Percentiles rank a stretch among this genome's conserved stretches.
Evolutionary conservation across 2,329 filamentous ascomycete species (phyloP).

Genomic region (Fusarium albidum): DNA sequence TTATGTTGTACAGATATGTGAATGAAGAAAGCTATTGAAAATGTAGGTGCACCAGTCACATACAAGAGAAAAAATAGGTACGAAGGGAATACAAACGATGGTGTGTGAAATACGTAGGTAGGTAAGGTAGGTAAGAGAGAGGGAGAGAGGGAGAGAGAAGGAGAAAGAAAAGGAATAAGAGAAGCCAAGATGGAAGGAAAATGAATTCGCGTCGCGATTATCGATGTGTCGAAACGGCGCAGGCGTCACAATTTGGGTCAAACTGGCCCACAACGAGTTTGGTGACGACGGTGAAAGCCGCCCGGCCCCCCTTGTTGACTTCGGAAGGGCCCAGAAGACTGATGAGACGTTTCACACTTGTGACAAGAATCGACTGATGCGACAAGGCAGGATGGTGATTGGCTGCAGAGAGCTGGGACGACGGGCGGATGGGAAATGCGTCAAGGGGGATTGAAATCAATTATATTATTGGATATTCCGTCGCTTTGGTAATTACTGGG

Average conservation of each 20-base stretch:
- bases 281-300: slow-evolving; percentile 35
- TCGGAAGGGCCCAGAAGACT: slow-evolving; percentile 31
- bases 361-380: slow-evolving; percentile 42
- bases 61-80: slow-evolving; percentile 16
- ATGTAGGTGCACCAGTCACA: slow-evolving; percentile 39
- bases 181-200: slow-evolving; percentile 17
- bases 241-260: slow-evolving; percentile 26
- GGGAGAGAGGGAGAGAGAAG: slow-evolving; percentile 5
- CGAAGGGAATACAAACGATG: slow-evolving; percentile 6
- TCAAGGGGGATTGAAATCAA: too few species aligned
- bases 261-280: slow-evolving; percentile 28
- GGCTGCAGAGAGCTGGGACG: slow-evolving; percentile 6
- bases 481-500: neutral
- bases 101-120: slow-evolving; percentile 12
- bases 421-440: neutral
- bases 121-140: slow-evolving; percentile 20
- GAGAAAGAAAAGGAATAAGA: slow-evolving; percentile 27
- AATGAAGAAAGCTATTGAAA: slow-evolving; percentile 5
- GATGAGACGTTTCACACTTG: slow-evolving; percentile 57
- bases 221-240: slow-evolving; percentile 2
- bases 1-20: slow-evolving; percentile 14
- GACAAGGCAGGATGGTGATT: slow-evolving; percentile 29
- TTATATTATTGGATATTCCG: too few species aligned
- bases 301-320: slow-evolving; percentile 26
- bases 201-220: slow-evolving; percentile 42